phyloP scores from a whole-genome alignment of 805 yeast genomes.

The Saccharomycopsis sp. region DNA sequence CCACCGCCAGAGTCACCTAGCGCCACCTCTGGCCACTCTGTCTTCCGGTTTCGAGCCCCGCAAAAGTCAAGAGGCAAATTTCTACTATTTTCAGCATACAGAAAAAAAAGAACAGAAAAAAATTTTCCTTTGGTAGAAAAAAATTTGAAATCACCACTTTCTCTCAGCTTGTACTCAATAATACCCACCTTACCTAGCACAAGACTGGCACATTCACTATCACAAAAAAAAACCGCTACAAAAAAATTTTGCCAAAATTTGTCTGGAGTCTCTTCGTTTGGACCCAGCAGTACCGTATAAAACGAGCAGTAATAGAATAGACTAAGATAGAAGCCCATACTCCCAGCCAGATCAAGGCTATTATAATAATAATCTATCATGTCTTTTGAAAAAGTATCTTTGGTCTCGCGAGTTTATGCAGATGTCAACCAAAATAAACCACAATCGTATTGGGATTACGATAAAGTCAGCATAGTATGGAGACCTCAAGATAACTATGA shows the following conservation, averaged over 20 bases:
- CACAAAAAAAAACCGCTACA: not conserved
- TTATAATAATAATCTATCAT: not conserved
- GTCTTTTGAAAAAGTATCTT: constrained; percentile 30
- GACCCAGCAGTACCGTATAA: too few relatives aligned
- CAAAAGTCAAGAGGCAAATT: not conserved
- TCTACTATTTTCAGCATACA: not conserved
- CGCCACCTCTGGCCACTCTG: too few relatives aligned
- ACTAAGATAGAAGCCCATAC: too few relatives aligned
- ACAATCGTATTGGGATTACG: constrained; percentile 86
- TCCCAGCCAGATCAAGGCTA: not conserved
- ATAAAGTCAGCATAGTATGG: constrained; percentile 66
- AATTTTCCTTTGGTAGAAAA: not conserved
- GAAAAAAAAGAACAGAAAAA: not conserved
- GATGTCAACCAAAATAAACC: constrained; percentile 75
- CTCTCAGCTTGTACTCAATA: too few relatives aligned
- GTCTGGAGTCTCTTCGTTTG: too few relatives aligned
- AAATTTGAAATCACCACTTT: not conserved
- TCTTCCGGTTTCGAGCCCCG: not conserved
- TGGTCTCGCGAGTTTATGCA: constrained; percentile 75
- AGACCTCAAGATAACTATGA: constrained; percentile 82
- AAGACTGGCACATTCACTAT: not conserved
- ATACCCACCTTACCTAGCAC: not conserved
- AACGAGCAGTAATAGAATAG: too few relatives aligned
- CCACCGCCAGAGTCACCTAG: too few relatives aligned
- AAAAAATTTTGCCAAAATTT: too few relatives aligned